Evolutionary conservation across 352 stramenopile species (phyloP).

Genomic region (Pseudoperonospora humuli): DNA sequence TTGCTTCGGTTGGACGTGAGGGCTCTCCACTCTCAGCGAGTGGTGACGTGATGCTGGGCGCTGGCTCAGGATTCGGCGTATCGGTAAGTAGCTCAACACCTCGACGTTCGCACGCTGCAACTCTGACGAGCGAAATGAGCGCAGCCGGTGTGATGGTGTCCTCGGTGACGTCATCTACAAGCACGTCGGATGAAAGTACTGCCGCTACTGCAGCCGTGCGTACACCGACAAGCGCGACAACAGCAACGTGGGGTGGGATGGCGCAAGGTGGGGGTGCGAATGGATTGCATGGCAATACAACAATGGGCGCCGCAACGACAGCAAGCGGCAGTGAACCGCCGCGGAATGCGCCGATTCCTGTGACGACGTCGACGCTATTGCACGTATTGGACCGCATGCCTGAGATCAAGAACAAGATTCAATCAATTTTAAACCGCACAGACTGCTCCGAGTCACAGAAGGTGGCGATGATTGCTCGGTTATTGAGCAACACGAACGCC

Average conservation of each 20-base stretch:
- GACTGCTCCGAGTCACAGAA: constrained; percentile 86
- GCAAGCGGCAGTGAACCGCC: constrained; percentile 6
- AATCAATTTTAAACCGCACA: constrained; percentile 74
- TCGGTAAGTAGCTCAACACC: constrained; percentile 26
- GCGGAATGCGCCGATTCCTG: constrained; percentile 38
- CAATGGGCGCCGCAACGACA: constrained; percentile 10
- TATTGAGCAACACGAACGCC: constrained; percentile 81
- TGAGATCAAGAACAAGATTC: constrained; percentile 88
- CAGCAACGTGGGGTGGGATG: constrained; percentile 30
- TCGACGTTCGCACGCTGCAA: constrained; percentile 36
- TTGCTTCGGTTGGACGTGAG: constrained; percentile 47
- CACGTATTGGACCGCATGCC: constrained; percentile 81
- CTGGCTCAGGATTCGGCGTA: constrained; percentile 36
- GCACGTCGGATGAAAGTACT: constrained; percentile 4
- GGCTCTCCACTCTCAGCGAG: constrained; percentile 36
- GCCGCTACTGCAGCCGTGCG: constrained; percentile 1
- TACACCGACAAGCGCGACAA: constrained; percentile 6
- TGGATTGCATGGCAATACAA: constrained; percentile 3
- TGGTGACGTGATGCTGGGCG: constrained; percentile 42
- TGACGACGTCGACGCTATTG: constrained; percentile 71
- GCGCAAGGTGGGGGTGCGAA: constrained; percentile 18
- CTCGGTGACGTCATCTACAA: constrained; percentile 8
- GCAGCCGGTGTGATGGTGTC: constrained; percentile 8
- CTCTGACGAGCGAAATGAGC: constrained; percentile 24
- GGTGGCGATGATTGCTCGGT: constrained; percentile 78